Conservation (phyloP, 2,329 filamentous ascomycete species). For the Phaeophleospora eucalypticola region DNA sequence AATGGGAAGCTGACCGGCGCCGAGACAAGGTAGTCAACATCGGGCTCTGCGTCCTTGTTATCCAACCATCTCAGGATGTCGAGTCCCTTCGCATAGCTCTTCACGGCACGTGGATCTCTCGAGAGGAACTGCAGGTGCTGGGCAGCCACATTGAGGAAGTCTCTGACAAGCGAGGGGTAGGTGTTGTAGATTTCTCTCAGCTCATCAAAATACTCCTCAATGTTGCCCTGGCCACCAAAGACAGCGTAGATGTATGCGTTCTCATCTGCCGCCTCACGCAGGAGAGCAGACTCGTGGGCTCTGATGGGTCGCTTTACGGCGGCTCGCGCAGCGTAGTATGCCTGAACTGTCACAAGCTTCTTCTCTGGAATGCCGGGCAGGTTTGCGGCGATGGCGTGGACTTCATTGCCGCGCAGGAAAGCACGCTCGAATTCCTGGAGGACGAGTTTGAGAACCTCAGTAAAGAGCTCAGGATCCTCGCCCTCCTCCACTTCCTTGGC, state of each 20-base stretch:
- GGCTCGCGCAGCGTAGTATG: conserved; percentile 86
- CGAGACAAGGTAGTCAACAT: conserved; percentile 89
- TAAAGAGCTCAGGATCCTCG: conserved; percentile 86
- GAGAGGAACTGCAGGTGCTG: conserved; percentile 83
- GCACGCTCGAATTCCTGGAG: conserved; percentile 95
- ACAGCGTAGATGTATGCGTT: conserved; percentile 86
- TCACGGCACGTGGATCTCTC: conserved; percentile 79
- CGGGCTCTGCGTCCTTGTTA: conserved; percentile 81
- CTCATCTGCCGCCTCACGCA: conserved; percentile 80
- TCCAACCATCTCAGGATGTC: conserved; percentile 93
- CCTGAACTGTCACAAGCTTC: conserved; percentile 82
- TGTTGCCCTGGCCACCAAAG: conserved; percentile 96
- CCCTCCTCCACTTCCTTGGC: conserved; percentile 86
- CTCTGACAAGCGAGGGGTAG: conserved; percentile 85
- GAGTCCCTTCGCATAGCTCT: conserved; percentile 95
- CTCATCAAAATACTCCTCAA: conserved; percentile 99
- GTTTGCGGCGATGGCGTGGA: conserved; percentile 80
- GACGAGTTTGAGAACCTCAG: conserved; percentile 86
- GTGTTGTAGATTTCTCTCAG: conserved; percentile 85
- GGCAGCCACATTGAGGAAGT: conserved; percentile 75
- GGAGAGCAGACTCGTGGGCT: conserved; percentile 86
- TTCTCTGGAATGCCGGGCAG: conserved; percentile 89
- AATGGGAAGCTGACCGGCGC: conserved; percentile 93
- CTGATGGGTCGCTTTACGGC: conserved; percentile 82
- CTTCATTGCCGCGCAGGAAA: conserved; percentile 92